Evolutionary conservation across 2,329 filamentous ascomycete genomes (phyloP), one percentile per base, ranked within the genome.

Genomic region (Shiraia sp.): DNA sequence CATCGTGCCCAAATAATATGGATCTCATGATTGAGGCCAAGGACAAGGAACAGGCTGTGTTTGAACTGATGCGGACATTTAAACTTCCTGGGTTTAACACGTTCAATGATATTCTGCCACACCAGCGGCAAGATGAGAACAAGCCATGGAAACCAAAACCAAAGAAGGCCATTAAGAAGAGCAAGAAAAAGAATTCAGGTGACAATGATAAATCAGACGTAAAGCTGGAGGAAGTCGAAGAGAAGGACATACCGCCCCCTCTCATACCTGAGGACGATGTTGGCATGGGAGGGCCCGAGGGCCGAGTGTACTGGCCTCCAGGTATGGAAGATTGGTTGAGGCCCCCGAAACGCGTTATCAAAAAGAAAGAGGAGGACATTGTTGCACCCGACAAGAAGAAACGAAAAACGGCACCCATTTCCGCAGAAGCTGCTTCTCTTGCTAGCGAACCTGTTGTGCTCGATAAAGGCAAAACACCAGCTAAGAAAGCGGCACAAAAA

Each of bases 1-100:
- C 92, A 1, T 91, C 92, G 0, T 96, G 92, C 58, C 78, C 84
- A 3, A 74, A 81, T 1, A 84, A 87, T 23, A 93, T 95, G 86
- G 92, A 96, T 62, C 76, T 97, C n/a, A 97, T 97, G 92, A 96
- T 97, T 46, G 92, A 97, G 72, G 92, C 92, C 33, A 97, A 97
- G 67, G 92, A 96, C 63, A 97, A 97, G 70, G 92, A 97, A 66
- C 92, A 97, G 68, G 90, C 92, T 0, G 90, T 96, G 0, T 95
- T 97, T 58, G 90, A 95, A 51, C 77, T 97, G 13, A 96, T 96
- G 90, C 80, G 87, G 15, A 90, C 78, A 0, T 95, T 90, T 67
- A 90, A 86, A 57, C 76, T 97, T 0, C 88, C 90, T 0, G 90
- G 90, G 0, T 88, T 84, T 71, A 78, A 93, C 14, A 79, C 71